These are phyloP conservation scores for Nakazawaea anatomiae DNA, from an alignment of 805 yeast species.

Conservation along the genomic window DNA sequence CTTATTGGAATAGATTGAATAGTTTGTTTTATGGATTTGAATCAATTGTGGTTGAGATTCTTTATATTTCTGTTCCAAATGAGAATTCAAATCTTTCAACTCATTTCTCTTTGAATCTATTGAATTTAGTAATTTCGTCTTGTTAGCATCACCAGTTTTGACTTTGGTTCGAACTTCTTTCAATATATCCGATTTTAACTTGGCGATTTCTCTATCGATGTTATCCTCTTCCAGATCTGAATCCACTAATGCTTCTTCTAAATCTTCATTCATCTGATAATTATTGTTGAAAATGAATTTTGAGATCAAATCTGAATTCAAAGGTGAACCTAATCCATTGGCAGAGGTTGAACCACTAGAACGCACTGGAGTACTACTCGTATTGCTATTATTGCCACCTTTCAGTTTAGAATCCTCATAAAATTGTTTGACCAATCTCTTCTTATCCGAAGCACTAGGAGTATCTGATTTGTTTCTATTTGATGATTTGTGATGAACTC, in stretches of 20 bases:
- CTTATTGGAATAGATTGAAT: neutral
- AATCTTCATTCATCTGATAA: neutral
- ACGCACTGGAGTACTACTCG: neutral
- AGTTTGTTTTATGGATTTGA: constrained; percentile 22
- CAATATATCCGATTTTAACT: neutral
- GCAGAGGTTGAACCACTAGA: constrained; percentile 1
- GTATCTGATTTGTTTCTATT: neutral
- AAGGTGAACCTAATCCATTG: neutral
- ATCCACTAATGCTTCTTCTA: neutral
- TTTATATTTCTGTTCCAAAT: constrained; percentile 22
- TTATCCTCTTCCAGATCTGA: neutral
- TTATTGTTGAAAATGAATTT: neutral
- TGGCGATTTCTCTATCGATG: neutral
- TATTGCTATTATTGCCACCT: neutral
- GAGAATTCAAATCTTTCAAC: neutral
- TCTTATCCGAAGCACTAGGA: constrained; percentile 6
- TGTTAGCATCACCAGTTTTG: neutral
- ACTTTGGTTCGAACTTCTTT: neutral
- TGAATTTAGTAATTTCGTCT: neutral
- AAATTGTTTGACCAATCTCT: constrained; percentile 12
- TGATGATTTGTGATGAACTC: neutral
- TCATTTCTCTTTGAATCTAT: neutral
- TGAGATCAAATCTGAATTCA: neutral
- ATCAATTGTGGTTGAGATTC: constrained; percentile 13
- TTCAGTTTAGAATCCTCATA: constrained; percentile 6